phyloP scores from a whole-genome alignment of 1,284 basidiomycete species.

The Apiotrichum montevideense region DNA sequence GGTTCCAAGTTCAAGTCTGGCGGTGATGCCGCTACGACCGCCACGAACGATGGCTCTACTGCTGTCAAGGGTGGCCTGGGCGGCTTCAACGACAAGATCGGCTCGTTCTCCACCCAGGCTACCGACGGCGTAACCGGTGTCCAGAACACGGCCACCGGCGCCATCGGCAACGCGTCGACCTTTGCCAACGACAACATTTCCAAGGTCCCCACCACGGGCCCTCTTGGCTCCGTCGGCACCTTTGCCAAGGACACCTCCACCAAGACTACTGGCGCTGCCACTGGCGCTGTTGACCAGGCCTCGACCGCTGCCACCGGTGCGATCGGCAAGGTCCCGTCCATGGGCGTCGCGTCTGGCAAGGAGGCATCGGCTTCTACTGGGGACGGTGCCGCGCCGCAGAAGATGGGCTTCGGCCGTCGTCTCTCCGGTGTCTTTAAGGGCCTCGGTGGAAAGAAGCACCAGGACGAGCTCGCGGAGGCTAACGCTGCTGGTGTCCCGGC shows the following conservation, averaged over 20 bases:
- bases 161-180: neutral
- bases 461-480: neutral
- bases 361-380: neutral
- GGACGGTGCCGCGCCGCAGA: neutral
- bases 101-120: conserved; percentile 1
- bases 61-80: neutral
- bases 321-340: neutral
- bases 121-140: neutral
- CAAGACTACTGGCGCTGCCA: conserved; percentile 10
- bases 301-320: neutral
- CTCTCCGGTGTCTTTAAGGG: conserved; percentile 3
- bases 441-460: neutral
- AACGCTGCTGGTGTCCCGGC: too few relatives aligned
- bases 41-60: neutral
- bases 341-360: neutral
- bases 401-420: conserved; percentile 2
- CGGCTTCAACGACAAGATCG: neutral
- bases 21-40: conserved; percentile 3
- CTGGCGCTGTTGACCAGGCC: conserved; percentile 6
- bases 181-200: conserved; percentile 3
- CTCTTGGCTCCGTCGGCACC: neutral
- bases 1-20: conserved; percentile 1
- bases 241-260: conserved; percentile 1
- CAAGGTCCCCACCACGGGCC: neutral
- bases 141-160: neutral